These are phyloP conservation scores for Penicillium sp. DNA, from an alignment of 2,329 filamentous ascomycete species.

Conservation along the genomic window DNA sequence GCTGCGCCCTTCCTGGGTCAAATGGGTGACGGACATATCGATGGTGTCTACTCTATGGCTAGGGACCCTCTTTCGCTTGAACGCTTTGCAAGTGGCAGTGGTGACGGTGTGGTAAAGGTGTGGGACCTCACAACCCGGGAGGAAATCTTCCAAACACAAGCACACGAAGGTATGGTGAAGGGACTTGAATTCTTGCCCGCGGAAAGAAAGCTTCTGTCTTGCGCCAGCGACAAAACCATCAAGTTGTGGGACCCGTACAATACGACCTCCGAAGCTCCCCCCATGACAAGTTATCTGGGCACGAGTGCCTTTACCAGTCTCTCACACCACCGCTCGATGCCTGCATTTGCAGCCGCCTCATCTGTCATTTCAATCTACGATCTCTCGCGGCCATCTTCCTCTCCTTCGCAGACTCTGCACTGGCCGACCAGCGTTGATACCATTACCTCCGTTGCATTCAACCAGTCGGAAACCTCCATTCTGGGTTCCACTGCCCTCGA, in stretches of 20 bases:
- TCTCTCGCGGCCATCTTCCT: conserved; percentile 71
- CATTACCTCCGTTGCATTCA: conserved; percentile 84
- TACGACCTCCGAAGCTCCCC: conserved; percentile 65
- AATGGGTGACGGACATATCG: conserved; percentile 86
- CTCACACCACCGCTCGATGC: conserved; percentile 75
- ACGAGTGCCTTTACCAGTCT: conserved; percentile 78
- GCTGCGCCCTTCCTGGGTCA: conserved; percentile 80
- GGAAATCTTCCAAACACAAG: conserved; percentile 74
- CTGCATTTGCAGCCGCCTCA: conserved; percentile 75
- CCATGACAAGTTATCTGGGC: conserved; percentile 82
- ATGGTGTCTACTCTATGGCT: conserved; percentile 80
- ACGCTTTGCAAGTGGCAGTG: conserved; percentile 77
- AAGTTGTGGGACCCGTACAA: conserved; percentile 92
- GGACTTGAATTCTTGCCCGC: conserved; percentile 78
- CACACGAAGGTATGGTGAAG: conserved; percentile 93
- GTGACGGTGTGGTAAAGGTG: conserved; percentile 91
- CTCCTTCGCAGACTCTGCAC: conserved; percentile 75
- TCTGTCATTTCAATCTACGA: conserved; percentile 86
- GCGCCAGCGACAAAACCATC: conserved; percentile 79
- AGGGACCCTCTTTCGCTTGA: conserved; percentile 76
- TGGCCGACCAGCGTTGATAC: conserved; percentile 92
- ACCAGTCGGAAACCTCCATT: conserved; percentile 89
- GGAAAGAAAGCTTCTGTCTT: conserved; percentile 81
- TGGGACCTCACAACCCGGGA: conserved; percentile 76
- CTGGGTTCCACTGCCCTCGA: conserved; percentile 84